Percentiles rank a stretch among this genome's conserved stretches.
These are phyloP conservation scores for Fusarium clavum DNA, from an alignment of 2,329 filamentous ascomycete genomes.

Conservation along the genomic window DNA sequence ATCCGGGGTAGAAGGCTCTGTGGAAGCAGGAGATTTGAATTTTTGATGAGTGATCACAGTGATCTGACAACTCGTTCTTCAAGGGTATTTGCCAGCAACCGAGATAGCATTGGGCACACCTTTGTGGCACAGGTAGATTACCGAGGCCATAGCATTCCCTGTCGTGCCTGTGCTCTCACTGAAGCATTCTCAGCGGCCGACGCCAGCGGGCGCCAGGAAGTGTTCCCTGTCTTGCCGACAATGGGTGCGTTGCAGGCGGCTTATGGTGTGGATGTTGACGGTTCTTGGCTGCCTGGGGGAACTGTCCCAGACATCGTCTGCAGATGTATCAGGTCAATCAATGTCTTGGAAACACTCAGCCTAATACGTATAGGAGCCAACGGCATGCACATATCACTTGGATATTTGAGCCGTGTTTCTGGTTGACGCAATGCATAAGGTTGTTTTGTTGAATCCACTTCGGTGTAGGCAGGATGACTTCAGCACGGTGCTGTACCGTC, in stretches of 20 bases:
- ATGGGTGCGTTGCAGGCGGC: conserved; percentile 15
- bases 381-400: not conserved
- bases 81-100: conserved; percentile 19
- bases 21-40: conserved; percentile 27
- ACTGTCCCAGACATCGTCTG: not conserved
- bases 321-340: conserved; percentile 11
- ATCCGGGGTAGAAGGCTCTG: conserved; percentile 46
- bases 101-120: conserved; percentile 14
- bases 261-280: conserved; percentile 27
- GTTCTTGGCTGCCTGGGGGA: conserved; percentile 20
- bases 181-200: conserved; percentile 36
- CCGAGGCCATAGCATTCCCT: conserved; percentile 30
- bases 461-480: conserved; percentile 4
- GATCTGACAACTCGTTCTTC: conserved; percentile 3
- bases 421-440: conserved; percentile 5
- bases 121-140: conserved; percentile 33
- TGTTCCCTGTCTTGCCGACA: not conserved
- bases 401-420: conserved; percentile 17
- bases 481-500: not conserved
- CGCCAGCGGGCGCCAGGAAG: conserved; percentile 33
- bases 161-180: conserved; percentile 4
- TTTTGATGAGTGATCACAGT: conserved; percentile 30
- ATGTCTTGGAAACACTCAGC: not conserved
- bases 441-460: conserved; percentile 18
- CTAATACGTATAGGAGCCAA: conserved; percentile 7